These are phyloP conservation scores for Telfairia occidentalis DNA, from an alignment of 331 rosid genomes.

Conservation along the genomic window DNA sequence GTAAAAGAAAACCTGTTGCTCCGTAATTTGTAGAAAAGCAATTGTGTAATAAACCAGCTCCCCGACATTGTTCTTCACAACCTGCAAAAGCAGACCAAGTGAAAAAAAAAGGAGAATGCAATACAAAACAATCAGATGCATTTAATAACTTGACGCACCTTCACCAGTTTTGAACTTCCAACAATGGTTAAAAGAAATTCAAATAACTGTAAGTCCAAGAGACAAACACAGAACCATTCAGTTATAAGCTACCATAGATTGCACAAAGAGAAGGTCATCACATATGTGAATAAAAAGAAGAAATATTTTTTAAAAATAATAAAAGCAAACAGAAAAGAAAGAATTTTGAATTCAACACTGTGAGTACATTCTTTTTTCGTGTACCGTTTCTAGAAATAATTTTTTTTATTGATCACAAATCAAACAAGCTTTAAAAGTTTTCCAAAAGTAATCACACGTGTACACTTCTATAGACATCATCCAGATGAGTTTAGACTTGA, in stretches of 20 bases:
- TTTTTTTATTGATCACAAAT: neutral
- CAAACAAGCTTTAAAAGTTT: neutral
- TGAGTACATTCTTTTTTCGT: neutral
- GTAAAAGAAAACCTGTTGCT: conserved; percentile 62
- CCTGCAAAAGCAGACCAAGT: conserved; percentile 24
- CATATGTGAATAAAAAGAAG: neutral
- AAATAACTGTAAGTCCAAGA: conserved; percentile 50
- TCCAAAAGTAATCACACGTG: neutral
- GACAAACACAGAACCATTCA: conserved; percentile 12
- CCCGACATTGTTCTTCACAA: conserved; percentile 44
- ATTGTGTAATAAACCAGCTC: conserved; percentile 84
- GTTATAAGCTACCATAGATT: conserved; percentile 1
- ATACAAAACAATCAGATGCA: conserved; percentile 15
- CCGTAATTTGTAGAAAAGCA: conserved; percentile 87
- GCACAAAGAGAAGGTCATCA: neutral
- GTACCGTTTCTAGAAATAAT: neutral
- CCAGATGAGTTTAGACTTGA: neutral
- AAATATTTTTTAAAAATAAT: neutral
- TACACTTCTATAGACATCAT: neutral
- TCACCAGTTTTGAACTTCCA: conserved; percentile 53
- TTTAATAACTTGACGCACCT: conserved; percentile 39
- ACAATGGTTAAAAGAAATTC: conserved; percentile 82
- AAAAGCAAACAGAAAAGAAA: neutral
- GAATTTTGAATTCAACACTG: neutral
- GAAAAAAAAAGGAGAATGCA: neutral